Percentiles rank a stretch among this genome's conserved stretches.
These are phyloP conservation scores for Cytospora leucostoma DNA, from an alignment of 2,329 filamentous ascomycete genomes.

Conservation along the genomic window DNA sequence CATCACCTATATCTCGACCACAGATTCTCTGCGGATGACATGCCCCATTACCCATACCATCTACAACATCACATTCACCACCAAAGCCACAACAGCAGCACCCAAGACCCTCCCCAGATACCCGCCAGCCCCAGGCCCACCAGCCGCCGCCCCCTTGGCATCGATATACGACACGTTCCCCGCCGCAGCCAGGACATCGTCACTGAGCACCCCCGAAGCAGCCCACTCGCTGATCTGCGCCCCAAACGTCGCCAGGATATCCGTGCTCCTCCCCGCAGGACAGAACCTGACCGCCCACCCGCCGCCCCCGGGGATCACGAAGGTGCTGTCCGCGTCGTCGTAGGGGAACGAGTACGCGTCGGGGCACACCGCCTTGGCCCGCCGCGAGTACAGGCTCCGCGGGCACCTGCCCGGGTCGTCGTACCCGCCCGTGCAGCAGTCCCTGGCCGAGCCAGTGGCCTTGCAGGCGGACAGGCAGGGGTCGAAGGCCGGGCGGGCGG, in stretches of 20 bases:
- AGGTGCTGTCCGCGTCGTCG: constrained; percentile 60
- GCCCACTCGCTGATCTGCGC: constrained; percentile 52
- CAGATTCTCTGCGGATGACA: background rate
- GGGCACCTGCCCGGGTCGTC: constrained; percentile 64
- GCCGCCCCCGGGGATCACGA: constrained; percentile 65
- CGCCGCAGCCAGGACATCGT: constrained; percentile 37
- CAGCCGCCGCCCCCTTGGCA: constrained; percentile 26
- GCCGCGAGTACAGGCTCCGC: constrained; percentile 67
- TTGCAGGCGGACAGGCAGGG: constrained; percentile 79
- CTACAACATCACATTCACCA: constrained; percentile 6
- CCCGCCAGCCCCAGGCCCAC: background rate
- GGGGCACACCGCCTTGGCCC: constrained; percentile 75
- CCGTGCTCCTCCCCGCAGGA: constrained; percentile 61
- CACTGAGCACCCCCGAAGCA: constrained; percentile 42
- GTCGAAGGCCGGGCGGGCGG: constrained; percentile 70
- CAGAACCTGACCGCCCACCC: constrained; percentile 82
- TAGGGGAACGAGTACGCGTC: constrained; percentile 82
- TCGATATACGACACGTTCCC: constrained; percentile 42
- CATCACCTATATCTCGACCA: background rate
- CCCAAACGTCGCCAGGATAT: constrained; percentile 57
- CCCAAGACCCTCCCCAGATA: constrained; percentile 20
- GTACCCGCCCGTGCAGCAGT: constrained; percentile 76
- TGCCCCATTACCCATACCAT: background rate
- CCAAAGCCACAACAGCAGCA: constrained; percentile 20
- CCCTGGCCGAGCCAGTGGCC: constrained; percentile 63